Evolutionary conservation across 2,329 filamentous ascomycete species (phyloP).

Genomic region (Aspergillus sp.): DNA sequence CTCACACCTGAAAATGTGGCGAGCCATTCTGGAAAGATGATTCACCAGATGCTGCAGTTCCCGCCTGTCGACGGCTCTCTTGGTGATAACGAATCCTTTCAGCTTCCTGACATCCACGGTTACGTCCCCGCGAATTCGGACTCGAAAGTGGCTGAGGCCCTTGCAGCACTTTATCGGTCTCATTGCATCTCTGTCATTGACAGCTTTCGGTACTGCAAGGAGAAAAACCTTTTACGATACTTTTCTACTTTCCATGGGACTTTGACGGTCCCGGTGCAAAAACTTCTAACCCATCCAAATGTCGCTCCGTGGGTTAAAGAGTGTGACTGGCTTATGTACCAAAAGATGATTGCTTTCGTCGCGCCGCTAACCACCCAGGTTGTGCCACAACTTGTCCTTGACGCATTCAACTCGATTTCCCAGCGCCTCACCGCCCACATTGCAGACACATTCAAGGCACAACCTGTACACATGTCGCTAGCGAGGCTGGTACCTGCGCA

Average conservation of each 20-base stretch:
- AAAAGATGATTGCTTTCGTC: constrained; percentile 91
- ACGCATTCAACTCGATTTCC: constrained; percentile 79
- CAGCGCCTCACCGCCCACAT: constrained; percentile 73
- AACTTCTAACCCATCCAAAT: constrained; percentile 70
- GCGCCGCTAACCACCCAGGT: constrained; percentile 84
- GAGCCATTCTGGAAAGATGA: constrained; percentile 28
- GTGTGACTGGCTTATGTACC: constrained; percentile 91
- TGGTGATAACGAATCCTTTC: constrained; percentile 60
- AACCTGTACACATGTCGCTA: constrained; percentile 73
- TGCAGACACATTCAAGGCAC: constrained; percentile 70
- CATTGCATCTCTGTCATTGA: constrained; percentile 94
- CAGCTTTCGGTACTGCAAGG: constrained; percentile 89
- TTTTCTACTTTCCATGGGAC: constrained; percentile 95
- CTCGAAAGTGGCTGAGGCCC: constrained; percentile 71
- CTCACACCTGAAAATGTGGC: constrained; percentile 30
- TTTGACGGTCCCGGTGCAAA: constrained; percentile 91
- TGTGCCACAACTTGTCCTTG: constrained; percentile 75
- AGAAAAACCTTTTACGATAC: constrained; percentile 91
- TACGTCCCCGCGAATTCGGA: constrained; percentile 79
- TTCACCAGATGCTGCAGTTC: constrained; percentile 33
- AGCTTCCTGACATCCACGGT: constrained; percentile 73
- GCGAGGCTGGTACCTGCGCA: constrained; percentile 84
- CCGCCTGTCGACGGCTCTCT: constrained; percentile 22
- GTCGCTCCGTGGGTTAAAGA: constrained; percentile 90
- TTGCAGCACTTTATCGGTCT: constrained; percentile 81